Base-by-base conservation (phyloP, 768 basidiomycete genomes). In the Tulasnella sp. region DNA sequence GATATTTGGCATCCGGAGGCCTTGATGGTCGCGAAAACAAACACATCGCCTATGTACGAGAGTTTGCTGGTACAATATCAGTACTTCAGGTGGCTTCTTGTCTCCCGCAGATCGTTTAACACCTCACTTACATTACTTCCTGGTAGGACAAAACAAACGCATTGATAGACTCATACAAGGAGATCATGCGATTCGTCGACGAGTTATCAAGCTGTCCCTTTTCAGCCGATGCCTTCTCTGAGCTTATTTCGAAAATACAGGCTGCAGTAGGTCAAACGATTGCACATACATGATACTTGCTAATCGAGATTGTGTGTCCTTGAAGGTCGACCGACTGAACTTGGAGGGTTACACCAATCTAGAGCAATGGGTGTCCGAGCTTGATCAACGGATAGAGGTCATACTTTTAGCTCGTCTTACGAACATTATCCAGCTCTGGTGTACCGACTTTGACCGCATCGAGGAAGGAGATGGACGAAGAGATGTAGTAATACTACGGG, bases 291-390 rank as follows among this genome's bases (percentile, higher is more conserved):
- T 31, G 3, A 34, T 20, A 1, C n/a, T 19, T 54, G 16, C 22
- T 9, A 19, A 20, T 6, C 22, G n/a, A 9, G 27, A 33, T 28
- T 22, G 24, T 25, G 7, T 9, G 9, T 42, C 19, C 12, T 13
- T 22, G 4, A 57, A 91, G 83, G 89, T 96, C 55, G 95, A 98
- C 66, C 77, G 83, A 31, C 73, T 99, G 54, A 98, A 96, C 62
- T 67, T 99, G 56, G 93, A 98, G 62, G 93, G 95, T 13, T 99
- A 93, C 58, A 79, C 87, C 19, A 89, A 93, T 62, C 74, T 99
- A 39, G 93, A 96, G 59, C 73, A 80, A 44, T 98, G 95, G 81
- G 89, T 95, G 0, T 75, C 77, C 1, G 80, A 86, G 53, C 74
- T 75, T 2, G 78, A 79, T 62, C 75, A 78, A 57, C 76, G 80